Evolutionary conservation across 768 basidiomycete species (phyloP).

Genomic region (Hypholoma fasciculare): DNA sequence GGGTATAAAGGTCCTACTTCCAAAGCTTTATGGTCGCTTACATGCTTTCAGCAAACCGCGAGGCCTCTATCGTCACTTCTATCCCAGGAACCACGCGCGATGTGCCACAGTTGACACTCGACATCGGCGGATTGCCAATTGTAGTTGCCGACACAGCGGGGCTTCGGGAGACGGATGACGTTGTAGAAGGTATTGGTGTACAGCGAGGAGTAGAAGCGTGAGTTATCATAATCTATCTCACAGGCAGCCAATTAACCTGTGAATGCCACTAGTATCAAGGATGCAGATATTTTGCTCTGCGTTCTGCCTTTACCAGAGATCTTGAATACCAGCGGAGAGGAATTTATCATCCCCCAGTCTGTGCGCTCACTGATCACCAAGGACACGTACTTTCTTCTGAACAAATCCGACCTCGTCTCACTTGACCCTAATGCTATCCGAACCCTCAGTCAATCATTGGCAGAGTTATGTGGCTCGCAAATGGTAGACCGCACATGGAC

Average conservation of each 20-base stretch:
- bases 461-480: neutral
- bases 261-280: conserved; percentile 48
- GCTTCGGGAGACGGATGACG: conserved; percentile 63
- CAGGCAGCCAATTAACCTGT: neutral
- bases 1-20: conserved; percentile 41
- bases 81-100: conserved; percentile 93
- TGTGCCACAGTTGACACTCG: conserved; percentile 79
- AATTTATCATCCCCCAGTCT: conserved; percentile 40
- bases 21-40: neutral
- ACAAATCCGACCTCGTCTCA: conserved; percentile 68
- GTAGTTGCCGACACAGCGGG: conserved; percentile 88
- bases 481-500: conserved; percentile 44
- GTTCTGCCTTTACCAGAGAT: conserved; percentile 70
- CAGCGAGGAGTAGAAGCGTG: conserved; percentile 70
- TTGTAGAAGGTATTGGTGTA: conserved; percentile 82
- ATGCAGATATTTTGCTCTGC: conserved; percentile 75
- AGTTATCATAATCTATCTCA: conserved; percentile 26
- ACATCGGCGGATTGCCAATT: conserved; percentile 83
- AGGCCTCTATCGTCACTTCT: conserved; percentile 87
- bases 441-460: neutral
- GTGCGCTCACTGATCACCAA: conserved; percentile 50
- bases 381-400: conserved; percentile 71
- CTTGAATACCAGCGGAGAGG: conserved; percentile 11
- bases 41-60: conserved; percentile 63
- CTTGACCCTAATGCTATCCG: neutral